phyloP scores from a whole-genome alignment of 345 rosid species.

The Adansonia digitata region DNA sequence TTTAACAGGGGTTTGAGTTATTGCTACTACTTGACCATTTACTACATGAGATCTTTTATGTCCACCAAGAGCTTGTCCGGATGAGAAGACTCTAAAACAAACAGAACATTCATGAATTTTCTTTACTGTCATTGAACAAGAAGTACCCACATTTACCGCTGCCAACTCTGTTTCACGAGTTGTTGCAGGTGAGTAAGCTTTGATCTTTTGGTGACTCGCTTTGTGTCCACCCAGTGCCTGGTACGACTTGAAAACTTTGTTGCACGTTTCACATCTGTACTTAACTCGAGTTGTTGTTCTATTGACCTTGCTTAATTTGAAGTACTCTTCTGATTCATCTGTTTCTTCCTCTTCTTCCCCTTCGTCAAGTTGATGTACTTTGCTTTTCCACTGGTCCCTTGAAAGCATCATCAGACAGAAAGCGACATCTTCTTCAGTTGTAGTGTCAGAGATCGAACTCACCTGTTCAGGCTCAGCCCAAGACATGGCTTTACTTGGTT shows the following conservation, averaged over 20 bases:
- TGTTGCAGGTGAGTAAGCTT: conserved; percentile 21
- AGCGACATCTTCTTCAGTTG: conserved; percentile 85
- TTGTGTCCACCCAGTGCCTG: conserved; percentile 92
- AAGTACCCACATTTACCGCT: conserved; percentile 33
- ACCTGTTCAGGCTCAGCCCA: conserved; percentile 51
- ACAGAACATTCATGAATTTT: conserved; percentile 80
- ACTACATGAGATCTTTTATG: conserved; percentile 85
- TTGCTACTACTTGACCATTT: conserved; percentile 22
- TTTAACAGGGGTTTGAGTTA: conserved; percentile 22
- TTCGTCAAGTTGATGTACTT: conserved; percentile 6
- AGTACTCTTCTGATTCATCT: conserved; percentile 35
- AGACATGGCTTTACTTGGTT: conserved; percentile 17
- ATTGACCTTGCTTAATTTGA: conserved; percentile 23
- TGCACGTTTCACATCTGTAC: conserved; percentile 81
- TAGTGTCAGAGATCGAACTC: conserved; percentile 72
- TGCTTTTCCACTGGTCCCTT: conserved; percentile 66
- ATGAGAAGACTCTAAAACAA: conserved; percentile 69
- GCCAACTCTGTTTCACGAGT: conserved; percentile 22
- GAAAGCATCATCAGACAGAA: conserved; percentile 93
- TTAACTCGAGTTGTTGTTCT: conserved; percentile 39
- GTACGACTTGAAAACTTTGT: conserved; percentile 73
- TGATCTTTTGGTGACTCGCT: conserved; percentile 82
- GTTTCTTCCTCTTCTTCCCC: conserved; percentile 29
- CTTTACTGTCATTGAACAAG: conserved; percentile 21
- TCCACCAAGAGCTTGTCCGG: conserved; percentile 99